These are phyloP conservation scores for Trichocomaceae sp. DNA, from an alignment of 2,329 filamentous ascomycete species.

Conservation along the genomic window DNA sequence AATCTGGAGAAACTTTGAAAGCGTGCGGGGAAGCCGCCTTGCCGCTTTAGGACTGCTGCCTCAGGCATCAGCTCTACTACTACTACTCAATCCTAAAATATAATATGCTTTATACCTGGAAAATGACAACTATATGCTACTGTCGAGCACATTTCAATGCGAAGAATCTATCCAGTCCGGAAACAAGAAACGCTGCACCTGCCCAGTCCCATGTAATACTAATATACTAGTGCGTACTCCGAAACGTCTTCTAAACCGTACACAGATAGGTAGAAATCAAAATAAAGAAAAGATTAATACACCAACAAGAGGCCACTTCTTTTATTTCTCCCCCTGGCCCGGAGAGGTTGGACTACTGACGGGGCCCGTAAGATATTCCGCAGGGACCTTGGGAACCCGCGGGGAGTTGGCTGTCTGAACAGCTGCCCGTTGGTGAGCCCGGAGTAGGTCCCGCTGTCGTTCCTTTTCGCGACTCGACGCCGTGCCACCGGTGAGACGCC, in stretches of 20 bases:
- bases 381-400: constrained; percentile 43
- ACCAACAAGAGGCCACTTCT: neutral
- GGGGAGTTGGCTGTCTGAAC: constrained; percentile 35
- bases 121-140: too few species aligned
- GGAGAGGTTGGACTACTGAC: constrained; percentile 32
- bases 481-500: constrained; percentile 41
- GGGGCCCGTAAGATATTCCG: constrained; percentile 39
- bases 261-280: neutral
- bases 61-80: too few species aligned
- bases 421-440: constrained; percentile 38
- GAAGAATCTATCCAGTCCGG: too few species aligned
- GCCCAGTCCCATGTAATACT: neutral
- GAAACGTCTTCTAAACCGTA: neutral
- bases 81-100: too few species aligned
- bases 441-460: constrained; percentile 38
- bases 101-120: too few species aligned
- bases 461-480: constrained; percentile 38
- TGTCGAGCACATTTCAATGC: too few species aligned
- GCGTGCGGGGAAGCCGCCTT: too few species aligned
- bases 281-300: neutral
- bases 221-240: neutral
- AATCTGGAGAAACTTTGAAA: too few species aligned
- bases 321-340: constrained; percentile 16
- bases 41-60: too few species aligned
- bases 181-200: neutral